These are phyloP conservation scores for Naegleria gruberi DNA, from an alignment of 208 protist species.

Conservation along the genomic window DNA sequence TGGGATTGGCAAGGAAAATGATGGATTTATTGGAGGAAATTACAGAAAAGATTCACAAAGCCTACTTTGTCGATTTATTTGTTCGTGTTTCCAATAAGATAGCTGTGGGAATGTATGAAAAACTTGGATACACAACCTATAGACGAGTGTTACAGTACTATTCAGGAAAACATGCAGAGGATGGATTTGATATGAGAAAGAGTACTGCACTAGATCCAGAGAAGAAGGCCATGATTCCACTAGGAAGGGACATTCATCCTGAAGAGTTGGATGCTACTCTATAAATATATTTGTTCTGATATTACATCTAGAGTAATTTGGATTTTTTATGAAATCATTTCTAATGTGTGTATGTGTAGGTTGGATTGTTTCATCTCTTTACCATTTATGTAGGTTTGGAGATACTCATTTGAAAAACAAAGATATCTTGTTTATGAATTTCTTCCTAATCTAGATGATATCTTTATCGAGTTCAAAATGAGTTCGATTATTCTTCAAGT, in stretches of 20 bases:
- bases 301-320: too few relatives aligned
- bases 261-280: conserved; percentile 63
- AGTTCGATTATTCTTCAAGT: too few relatives aligned
- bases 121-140: conserved; percentile 94
- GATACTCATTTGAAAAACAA: too few relatives aligned
- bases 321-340: too few relatives aligned
- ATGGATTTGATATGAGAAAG: conserved; percentile 94
- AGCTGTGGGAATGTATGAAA: conserved; percentile 94
- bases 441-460: too few relatives aligned
- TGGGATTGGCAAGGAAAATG: conserved; percentile 81
- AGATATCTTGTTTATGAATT: too few relatives aligned
- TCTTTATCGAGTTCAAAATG: too few relatives aligned
- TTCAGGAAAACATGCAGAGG: conserved; percentile 53
- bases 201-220: conserved; percentile 75
- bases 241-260: conserved; percentile 57
- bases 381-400: too few relatives aligned
- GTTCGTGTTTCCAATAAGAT: conserved; percentile 92
- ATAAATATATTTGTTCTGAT: not conserved
- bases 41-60: conserved; percentile 61
- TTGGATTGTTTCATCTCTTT: too few relatives aligned
- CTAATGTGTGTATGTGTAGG: too few relatives aligned
- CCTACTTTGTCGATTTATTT: conserved; percentile 99
- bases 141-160: conserved; percentile 76
- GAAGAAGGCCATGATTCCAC: conserved; percentile 60
- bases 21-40: conserved; percentile 87